Evolutionary conservation across 2,329 filamentous ascomycete species (phyloP).

Genomic region (Trichoderma sp.): DNA sequence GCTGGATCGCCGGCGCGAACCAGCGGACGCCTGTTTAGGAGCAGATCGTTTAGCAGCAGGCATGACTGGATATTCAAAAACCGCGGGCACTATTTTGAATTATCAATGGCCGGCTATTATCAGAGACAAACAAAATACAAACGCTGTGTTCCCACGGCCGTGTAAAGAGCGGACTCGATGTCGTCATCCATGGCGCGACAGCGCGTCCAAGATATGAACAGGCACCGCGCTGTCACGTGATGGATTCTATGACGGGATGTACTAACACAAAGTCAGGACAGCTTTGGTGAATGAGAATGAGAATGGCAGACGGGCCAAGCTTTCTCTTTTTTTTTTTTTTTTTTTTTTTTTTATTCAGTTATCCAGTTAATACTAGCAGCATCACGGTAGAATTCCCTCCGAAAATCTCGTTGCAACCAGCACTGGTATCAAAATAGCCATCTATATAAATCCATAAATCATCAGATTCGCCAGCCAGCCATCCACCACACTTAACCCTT

Average conservation of each 20-base stretch:
- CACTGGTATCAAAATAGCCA: neutral
- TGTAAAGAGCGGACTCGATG: constrained; percentile 6
- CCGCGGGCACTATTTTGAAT: neutral
- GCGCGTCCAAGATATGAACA: constrained; percentile 22
- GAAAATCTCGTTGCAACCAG: neutral
- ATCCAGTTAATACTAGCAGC: neutral
- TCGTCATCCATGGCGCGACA: constrained; percentile 29
- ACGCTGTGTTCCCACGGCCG: neutral
- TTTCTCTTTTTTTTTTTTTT: no score
- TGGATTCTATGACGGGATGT: neutral
- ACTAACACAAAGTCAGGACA: neutral
- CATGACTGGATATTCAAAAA: constrained; percentile 30
- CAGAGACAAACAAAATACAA: neutral
- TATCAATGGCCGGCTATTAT: neutral
- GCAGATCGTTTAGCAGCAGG: constrained; percentile 40
- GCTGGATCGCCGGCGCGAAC: constrained; percentile 45
- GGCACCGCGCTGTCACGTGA: constrained; percentile 30
- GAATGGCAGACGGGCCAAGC: no score
- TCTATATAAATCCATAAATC: neutral
- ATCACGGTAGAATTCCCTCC: neutral
- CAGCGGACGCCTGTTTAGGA: constrained; percentile 27
- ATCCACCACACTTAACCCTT: neutral
- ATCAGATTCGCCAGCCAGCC: neutral
- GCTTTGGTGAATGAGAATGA: neutral
- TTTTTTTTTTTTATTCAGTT: neutral